Evolutionary conservation across 768 basidiomycete species (phyloP).

Genomic region (Rhodotorula paludigena): DNA sequence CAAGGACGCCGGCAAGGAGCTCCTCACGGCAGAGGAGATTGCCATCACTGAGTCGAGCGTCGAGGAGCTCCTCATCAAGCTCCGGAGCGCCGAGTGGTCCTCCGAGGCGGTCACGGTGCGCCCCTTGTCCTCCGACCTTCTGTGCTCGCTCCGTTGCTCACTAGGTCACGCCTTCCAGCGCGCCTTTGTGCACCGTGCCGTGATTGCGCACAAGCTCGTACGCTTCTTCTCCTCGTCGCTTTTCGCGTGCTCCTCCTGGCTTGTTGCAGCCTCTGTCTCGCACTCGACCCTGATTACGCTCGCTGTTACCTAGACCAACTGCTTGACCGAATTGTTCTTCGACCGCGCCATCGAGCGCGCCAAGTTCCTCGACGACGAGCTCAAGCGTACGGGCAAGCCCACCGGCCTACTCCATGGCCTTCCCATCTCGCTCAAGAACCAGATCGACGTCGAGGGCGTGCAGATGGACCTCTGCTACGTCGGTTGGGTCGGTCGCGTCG

Average conservation of each 20-base stretch:
- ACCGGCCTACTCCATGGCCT: constrained; percentile 48
- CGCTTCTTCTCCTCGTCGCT: background rate
- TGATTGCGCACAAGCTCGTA: constrained; percentile 72
- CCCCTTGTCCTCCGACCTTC: background rate
- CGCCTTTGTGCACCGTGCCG: constrained; percentile 70
- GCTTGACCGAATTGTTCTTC: constrained; percentile 74
- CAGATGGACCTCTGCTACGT: constrained; percentile 56
- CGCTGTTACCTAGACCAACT: constrained; percentile 58
- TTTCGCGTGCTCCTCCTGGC: background rate
- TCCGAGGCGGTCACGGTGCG: constrained; percentile 42
- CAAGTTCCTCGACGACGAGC: constrained; percentile 59
- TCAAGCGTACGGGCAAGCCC: constrained; percentile 57
- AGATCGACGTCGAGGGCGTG: constrained; percentile 17
- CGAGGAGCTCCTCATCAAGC: constrained; percentile 52
- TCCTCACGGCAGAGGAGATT: constrained; percentile 58
- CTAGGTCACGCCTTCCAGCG: constrained; percentile 47
- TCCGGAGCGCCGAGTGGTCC: constrained; percentile 58
- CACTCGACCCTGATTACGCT: background rate
- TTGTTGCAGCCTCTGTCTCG: background rate
- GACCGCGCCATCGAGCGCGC: constrained; percentile 69
- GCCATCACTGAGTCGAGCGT: constrained; percentile 59
- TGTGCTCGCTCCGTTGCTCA: background rate
- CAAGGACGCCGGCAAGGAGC: constrained; percentile 54
- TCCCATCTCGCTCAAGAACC: constrained; percentile 35
- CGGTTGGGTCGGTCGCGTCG: constrained; percentile 59